phyloP scores from a whole-genome alignment of 2,329 filamentous ascomycete genomes.

The Ilyonectria sp. region DNA sequence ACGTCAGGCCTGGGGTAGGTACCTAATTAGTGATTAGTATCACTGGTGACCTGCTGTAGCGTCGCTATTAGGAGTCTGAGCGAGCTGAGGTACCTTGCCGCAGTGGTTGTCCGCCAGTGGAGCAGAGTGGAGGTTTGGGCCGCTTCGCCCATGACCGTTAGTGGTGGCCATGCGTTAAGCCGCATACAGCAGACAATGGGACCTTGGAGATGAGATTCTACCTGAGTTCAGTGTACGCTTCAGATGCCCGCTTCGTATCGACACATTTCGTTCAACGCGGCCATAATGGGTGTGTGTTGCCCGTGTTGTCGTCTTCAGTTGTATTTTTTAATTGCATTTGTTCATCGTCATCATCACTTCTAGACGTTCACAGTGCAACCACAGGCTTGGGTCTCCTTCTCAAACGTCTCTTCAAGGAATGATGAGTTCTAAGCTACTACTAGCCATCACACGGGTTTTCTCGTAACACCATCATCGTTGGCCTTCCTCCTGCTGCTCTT shows the following conservation, averaged over 20 bases:
- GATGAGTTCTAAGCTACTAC: too few relatives aligned
- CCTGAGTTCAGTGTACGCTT: background rate
- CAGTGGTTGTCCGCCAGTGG: background rate
- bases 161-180: background rate
- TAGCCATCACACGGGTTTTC: too few relatives aligned
- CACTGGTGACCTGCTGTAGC: background rate
- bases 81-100: background rate
- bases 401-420: too few relatives aligned
- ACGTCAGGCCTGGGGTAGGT: slow-evolving; percentile 7
- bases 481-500: too few relatives aligned
- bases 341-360: too few relatives aligned
- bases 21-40: background rate
- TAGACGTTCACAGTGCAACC: too few relatives aligned
- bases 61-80: background rate
- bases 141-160: background rate
- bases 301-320: background rate
- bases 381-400: too few relatives aligned
- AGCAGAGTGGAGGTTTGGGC: background rate
- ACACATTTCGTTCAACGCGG: background rate
- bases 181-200: background rate
- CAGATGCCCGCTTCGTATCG: background rate
- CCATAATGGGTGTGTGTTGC: background rate
- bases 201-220: background rate
- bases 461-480: too few relatives aligned
- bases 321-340: too few relatives aligned